Evolutionary conservation across 2,329 filamentous ascomycete genomes (phyloP).

Genomic region (Epichloe sibirici): DNA sequence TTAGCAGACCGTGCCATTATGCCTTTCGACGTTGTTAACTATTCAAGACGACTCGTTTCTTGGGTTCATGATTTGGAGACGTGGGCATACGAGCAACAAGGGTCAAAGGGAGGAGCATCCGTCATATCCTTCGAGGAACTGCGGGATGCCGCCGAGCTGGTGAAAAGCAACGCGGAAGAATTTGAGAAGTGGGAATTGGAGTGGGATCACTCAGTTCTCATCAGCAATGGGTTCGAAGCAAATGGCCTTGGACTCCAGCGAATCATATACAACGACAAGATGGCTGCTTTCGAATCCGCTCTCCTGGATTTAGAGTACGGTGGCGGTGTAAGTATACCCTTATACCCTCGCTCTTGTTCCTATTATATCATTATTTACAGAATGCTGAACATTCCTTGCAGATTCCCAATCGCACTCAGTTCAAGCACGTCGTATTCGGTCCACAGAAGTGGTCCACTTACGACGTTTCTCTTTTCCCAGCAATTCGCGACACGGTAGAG

Average conservation of each 20-base stretch:
- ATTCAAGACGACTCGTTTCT: conserved; percentile 49
- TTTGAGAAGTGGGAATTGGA: conserved; percentile 67
- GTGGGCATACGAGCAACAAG: conserved; percentile 48
- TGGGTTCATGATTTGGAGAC: conserved; percentile 57
- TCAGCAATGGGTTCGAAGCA: conserved; percentile 64
- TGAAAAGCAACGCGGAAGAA: conserved; percentile 36
- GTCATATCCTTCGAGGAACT: conserved; percentile 21
- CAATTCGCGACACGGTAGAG: conserved; percentile 71
- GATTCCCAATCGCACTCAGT: conserved; percentile 81
- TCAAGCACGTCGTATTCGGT: conserved; percentile 84
- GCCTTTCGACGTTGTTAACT: conserved; percentile 68
- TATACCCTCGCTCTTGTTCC: conserved; percentile 7
- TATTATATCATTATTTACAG: not conserved
- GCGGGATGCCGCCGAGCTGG: conserved; percentile 44
- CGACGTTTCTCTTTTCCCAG: conserved; percentile 40
- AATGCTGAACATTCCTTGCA: conserved; percentile 19
- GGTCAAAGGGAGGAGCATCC: conserved; percentile 15
- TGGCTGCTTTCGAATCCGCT: conserved; percentile 71
- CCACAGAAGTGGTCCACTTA: conserved; percentile 59
- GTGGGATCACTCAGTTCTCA: conserved; percentile 65
- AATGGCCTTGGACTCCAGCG: conserved; percentile 53
- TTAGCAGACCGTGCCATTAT: conserved; percentile 69
- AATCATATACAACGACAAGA: conserved; percentile 64
- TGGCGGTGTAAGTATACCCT: conserved; percentile 54
- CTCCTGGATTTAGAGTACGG: conserved; percentile 62